Evolutionary conservation across 257 asterid genomes (phyloP), one percentile per base, ranked within the genome.

Genomic region (Marsdenia floribunda): DNA sequence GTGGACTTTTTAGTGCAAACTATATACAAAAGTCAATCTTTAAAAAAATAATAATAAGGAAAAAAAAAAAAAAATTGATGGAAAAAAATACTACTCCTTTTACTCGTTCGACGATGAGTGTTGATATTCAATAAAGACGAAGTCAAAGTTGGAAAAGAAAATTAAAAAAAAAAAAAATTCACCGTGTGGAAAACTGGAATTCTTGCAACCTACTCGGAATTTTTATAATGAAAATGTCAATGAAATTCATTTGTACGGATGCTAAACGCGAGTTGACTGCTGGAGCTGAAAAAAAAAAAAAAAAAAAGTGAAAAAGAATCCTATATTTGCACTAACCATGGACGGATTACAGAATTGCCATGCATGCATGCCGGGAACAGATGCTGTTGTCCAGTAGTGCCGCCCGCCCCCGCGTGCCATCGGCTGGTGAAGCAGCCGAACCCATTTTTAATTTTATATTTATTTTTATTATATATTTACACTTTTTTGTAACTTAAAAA

Each of bases 61-160:
- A n/a, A n/a, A 66, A 65, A 44, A 44, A 44, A 66, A 18, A 44
- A 38, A 37, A 8, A 16, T 65, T 19, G 15, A 65, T 19, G 4
- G 4, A 52, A 70, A 52, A 47, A 46, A 69, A 0, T 68, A 3
- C 13, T 68, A 0, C 19, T 42, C 22, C 57, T 54, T 67, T 69
- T 69, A 44, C 66, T 52, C 64, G 75, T 72, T 50, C 7, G 46
- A 42, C 24, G n/a, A 50, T 19, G 71, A 44, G 8, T 44, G 12
- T 7, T 44, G 71, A 66, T 38, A 65, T 37, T 38, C 16, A 18
- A 19, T 54, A 40, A 6, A 57, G 35, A 72, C 74, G 46, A 50
- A 37, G 77, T 78, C 81, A 66, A 73, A 24, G 81, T 73, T 78
- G 78, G 72, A 70, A 58, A 78, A 67, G 16, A 6, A 0, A 6